These are phyloP conservation scores for Pezicula carpinea DNA, from an alignment of 2,329 filamentous ascomycete species.

Conservation along the genomic window DNA sequence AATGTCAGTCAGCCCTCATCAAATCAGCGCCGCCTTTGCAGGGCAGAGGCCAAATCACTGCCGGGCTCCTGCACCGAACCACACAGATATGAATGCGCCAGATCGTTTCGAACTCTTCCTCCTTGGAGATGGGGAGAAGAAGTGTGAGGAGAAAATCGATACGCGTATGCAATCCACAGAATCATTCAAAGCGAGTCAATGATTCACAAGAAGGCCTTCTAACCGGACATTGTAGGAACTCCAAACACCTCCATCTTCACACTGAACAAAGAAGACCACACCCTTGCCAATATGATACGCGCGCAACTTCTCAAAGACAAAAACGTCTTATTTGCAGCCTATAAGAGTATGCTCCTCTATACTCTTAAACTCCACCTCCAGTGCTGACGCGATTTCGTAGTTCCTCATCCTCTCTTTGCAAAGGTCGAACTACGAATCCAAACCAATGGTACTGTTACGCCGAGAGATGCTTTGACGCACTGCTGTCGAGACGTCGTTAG, in stretches of 20 bases:
- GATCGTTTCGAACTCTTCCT: slow-evolving; percentile 86
- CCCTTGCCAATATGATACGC: slow-evolving; percentile 83
- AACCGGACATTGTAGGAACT: slow-evolving; percentile 57
- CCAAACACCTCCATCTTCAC: slow-evolving; percentile 94
- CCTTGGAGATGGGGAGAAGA: slow-evolving; percentile 83
- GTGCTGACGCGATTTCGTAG: slow-evolving; percentile 7
- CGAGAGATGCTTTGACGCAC: slow-evolving; percentile 81
- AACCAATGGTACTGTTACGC: slow-evolving; percentile 82
- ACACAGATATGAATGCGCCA: slow-evolving; percentile 45
- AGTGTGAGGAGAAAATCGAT: slow-evolving; percentile 83
- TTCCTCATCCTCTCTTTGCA: slow-evolving; percentile 37
- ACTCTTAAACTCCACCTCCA: slow-evolving; percentile 12
- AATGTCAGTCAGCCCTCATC: not conserved
- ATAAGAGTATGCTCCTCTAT: slow-evolving; percentile 64
- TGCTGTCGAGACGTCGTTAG: slow-evolving; percentile 79
- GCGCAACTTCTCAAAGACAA: slow-evolving; percentile 80
- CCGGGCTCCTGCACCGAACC: not conserved
- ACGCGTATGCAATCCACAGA: slow-evolving; percentile 61
- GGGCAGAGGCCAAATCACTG: too few species aligned
- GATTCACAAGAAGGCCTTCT: not conserved
- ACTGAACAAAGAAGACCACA: slow-evolving; percentile 96
- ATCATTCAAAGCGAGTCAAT: not conserved
- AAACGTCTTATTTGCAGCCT: slow-evolving; percentile 85
- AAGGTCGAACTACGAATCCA: slow-evolving; percentile 76
- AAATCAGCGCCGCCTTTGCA: not conserved